Conservation (phyloP, 2,329 filamentous ascomycete species). For the Neofusicoccum umdonicola region DNA sequence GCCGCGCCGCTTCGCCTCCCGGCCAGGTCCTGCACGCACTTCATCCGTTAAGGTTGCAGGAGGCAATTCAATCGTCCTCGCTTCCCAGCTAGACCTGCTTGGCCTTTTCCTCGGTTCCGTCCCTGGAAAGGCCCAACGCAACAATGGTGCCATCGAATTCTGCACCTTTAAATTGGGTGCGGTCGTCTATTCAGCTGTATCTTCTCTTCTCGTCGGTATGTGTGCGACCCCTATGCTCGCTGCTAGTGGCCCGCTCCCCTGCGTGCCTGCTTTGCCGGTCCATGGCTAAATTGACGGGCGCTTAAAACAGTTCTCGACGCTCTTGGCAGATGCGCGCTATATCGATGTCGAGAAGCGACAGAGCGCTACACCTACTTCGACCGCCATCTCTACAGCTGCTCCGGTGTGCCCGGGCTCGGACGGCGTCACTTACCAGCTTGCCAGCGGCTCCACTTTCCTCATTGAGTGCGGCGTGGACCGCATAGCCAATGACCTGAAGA, state of each 20-base stretch:
- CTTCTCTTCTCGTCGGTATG: constrained; percentile 8
- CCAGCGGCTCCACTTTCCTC: constrained; percentile 4
- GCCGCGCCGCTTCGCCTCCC: neutral
- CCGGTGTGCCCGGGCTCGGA: constrained; percentile 14
- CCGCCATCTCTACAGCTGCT: neutral
- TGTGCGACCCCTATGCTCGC: neutral
- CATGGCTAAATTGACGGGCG: constrained; percentile 8
- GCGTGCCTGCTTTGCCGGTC: neutral
- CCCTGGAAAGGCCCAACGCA: neutral
- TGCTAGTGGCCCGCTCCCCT: neutral
- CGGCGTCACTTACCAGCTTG: neutral
- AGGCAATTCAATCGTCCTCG: neutral
- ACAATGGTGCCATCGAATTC: constrained; percentile 12
- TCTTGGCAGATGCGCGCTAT: constrained; percentile 11
- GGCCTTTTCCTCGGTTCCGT: neutral
- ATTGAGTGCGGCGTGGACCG: constrained; percentile 9
- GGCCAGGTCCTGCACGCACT: neutral
- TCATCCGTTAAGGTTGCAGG: neutral
- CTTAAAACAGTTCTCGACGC: constrained; percentile 9
- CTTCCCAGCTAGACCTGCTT: constrained; percentile 6
- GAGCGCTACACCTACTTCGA: neutral
- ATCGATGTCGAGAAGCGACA: neutral
- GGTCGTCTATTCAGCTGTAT: neutral
- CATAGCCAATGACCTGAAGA: constrained; percentile 10
- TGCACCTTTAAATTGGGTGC: constrained; percentile 11